Evolutionary conservation across 2,329 filamentous ascomycete genomes (phyloP).

Genomic region (Escovopsis weberi): DNA sequence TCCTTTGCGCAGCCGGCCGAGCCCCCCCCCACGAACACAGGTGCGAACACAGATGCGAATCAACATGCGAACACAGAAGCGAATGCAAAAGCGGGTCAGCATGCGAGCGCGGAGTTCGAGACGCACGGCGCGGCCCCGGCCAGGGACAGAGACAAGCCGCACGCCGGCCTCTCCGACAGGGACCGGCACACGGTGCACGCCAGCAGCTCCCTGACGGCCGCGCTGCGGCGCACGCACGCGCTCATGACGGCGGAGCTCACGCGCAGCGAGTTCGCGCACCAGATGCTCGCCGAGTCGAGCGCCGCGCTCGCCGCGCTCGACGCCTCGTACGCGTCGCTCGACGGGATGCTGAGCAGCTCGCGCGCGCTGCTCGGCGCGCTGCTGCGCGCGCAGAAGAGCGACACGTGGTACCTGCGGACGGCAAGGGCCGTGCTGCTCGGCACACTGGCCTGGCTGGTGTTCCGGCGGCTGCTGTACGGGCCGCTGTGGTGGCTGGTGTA

Average conservation of each 20-base stretch:
- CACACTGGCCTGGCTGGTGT: constrained; percentile 76
- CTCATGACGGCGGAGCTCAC: constrained; percentile 75
- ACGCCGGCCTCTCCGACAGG: constrained; percentile 38
- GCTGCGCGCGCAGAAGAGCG: constrained; percentile 79
- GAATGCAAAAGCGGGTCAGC: too few relatives aligned
- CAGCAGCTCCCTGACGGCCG: constrained; percentile 69
- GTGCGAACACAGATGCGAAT: constrained; percentile 9
- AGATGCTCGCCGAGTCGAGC: constrained; percentile 74
- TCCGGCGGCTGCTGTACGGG: constrained; percentile 72
- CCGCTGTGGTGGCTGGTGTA: constrained; percentile 82
- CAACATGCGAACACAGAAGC: not conserved
- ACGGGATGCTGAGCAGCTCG: constrained; percentile 60
- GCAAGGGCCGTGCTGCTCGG: constrained; percentile 67
- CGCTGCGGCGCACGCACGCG: constrained; percentile 72
- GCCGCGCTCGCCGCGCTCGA: constrained; percentile 67
- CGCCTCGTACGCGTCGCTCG: constrained; percentile 68
- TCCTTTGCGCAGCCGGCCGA: constrained; percentile 37
- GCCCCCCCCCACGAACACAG: constrained; percentile 14
- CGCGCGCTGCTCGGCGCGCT: constrained; percentile 64
- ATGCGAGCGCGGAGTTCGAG: too few relatives aligned
- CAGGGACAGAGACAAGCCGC: constrained; percentile 17
- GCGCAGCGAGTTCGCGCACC: constrained; percentile 76
- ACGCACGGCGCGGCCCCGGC: constrained; percentile 5
- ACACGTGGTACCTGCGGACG: constrained; percentile 94
- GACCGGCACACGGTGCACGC: constrained; percentile 62